phyloP scores from a whole-genome alignment of 2,329 filamentous ascomycete species.

The Aspergillus brasiliensis region DNA sequence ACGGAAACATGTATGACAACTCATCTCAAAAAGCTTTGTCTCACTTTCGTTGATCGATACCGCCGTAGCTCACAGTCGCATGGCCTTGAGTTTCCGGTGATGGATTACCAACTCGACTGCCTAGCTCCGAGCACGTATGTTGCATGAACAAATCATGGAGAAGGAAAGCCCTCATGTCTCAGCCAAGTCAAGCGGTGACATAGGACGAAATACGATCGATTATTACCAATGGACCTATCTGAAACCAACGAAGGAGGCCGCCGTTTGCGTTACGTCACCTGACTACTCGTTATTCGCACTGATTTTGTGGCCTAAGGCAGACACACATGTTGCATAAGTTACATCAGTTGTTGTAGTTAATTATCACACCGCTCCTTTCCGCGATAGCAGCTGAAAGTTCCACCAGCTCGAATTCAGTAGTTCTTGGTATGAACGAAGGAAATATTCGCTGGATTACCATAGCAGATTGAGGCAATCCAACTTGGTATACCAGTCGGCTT shows the following conservation, averaged over 20 bases:
- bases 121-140: constrained; percentile 9
- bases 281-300: neutral
- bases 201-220: neutral
- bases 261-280: neutral
- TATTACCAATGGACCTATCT: neutral
- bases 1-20: constrained; percentile 67
- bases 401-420: too few relatives aligned
- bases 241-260: neutral
- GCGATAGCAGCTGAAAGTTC: too few relatives aligned
- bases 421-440: too few relatives aligned
- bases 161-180: neutral
- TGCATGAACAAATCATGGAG: neutral
- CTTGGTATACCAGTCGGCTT: too few relatives aligned
- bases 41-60: constrained; percentile 4
- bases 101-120: constrained; percentile 11
- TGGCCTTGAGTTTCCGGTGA: constrained; percentile 16
- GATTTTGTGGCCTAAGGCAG: neutral
- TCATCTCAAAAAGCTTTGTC: constrained; percentile 53
- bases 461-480: too few relatives aligned
- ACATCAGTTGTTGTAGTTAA: too few relatives aligned
- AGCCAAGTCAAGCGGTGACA: neutral
- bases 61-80: constrained; percentile 25
- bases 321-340: neutral
- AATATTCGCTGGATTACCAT: too few relatives aligned
- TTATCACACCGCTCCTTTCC: neutral